phyloP scores from a whole-genome alignment of 2,329 filamentous ascomycete genomes.

The Beauveria pseudobassiana region DNA sequence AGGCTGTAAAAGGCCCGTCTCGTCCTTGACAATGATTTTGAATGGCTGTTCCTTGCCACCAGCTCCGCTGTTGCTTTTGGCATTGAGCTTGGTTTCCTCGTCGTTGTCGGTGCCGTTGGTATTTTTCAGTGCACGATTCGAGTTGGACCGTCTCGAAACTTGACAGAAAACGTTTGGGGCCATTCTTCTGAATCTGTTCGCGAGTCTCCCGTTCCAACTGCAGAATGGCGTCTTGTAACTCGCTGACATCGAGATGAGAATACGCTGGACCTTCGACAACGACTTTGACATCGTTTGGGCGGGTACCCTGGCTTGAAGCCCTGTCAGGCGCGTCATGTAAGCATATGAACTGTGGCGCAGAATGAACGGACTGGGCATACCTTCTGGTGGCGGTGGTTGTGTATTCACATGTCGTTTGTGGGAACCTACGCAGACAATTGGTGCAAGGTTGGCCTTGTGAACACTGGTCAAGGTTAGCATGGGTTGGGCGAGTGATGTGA shows the following conservation, averaged over 20 bases:
- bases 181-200: background rate
- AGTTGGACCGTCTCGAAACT: conserved; percentile 1
- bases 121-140: background rate
- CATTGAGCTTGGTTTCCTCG: background rate
- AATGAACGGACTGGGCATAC: conserved; percentile 11
- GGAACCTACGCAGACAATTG: conserved; percentile 45
- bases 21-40: conserved; percentile 11
- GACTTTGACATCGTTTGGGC: conserved; percentile 8
- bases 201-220: conserved; percentile 20
- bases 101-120: background rate
- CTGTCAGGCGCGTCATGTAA: background rate
- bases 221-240: conserved; percentile 27
- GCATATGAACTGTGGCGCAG: background rate
- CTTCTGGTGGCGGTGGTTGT: conserved; percentile 18
- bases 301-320: conserved; percentile 1
- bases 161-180: background rate
- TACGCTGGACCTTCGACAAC: conserved; percentile 20
- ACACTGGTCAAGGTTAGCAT: conserved; percentile 30
- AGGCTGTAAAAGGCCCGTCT: conserved; percentile 13
- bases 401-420: conserved; percentile 44
- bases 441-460: conserved; percentile 47
- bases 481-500: background rate
- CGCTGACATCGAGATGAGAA: conserved; percentile 28
- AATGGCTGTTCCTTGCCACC: conserved; percentile 6
- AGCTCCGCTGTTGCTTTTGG: background rate